phyloP scores from a whole-genome alignment of 148 eudicot species.

The Fallopia convolvulus region DNA sequence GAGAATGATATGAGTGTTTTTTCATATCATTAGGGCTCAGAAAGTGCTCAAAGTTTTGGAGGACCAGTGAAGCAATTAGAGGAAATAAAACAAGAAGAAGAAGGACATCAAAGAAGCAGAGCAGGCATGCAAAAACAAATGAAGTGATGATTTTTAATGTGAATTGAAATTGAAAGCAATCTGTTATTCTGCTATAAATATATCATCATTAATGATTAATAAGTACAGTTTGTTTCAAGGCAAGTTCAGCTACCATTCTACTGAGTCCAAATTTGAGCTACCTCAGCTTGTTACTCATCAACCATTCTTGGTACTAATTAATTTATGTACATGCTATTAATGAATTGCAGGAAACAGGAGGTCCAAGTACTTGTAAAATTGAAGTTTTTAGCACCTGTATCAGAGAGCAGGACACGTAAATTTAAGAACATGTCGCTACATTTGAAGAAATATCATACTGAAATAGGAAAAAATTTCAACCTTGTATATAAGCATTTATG shows the following conservation, averaged over 20 bases:
- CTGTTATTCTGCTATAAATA: background rate
- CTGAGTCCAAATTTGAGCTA: background rate
- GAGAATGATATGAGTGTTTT: background rate
- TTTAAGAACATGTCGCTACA: background rate
- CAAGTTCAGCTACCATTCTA: slow-evolving; percentile 2
- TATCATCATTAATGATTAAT: background rate
- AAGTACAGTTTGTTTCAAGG: background rate
- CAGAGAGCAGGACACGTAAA: background rate
- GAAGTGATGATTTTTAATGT: background rate
- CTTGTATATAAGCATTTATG: background rate
- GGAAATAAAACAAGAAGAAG: background rate
- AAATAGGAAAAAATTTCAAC: background rate
- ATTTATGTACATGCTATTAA: background rate
- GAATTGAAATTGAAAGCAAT: background rate
- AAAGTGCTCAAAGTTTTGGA: background rate
- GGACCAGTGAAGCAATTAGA: background rate
- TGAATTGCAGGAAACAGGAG: background rate
- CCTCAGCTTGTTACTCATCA: background rate
- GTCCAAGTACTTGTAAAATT: background rate
- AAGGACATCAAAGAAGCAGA: background rate
- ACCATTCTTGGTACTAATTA: background rate
- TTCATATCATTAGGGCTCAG: background rate
- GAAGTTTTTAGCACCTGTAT: background rate
- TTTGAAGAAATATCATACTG: background rate
- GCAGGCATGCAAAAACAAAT: background rate